Percentiles rank a stretch among this genome's conserved stretches.
Evolutionary conservation across 345 rosid genomes (phyloP).

Genomic region (Syzygium aromaticum): DNA sequence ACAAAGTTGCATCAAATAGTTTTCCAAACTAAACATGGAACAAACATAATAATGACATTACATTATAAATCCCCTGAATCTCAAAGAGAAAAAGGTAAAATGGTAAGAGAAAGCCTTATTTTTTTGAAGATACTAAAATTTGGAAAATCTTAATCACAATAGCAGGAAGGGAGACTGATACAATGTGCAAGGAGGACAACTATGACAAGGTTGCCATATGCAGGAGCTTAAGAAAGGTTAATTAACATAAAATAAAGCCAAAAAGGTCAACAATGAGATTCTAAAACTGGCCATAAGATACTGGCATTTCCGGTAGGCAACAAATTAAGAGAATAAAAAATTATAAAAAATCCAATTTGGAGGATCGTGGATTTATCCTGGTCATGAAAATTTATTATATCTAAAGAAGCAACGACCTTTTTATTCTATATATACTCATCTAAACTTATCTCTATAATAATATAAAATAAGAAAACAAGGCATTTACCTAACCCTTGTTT

Average conservation of each 20-base stretch:
- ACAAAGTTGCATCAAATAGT: background rate
- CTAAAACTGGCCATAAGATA: background rate
- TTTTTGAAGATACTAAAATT: background rate
- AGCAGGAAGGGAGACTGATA: background rate
- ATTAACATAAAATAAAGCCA: background rate
- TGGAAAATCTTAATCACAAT: background rate
- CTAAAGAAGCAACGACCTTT: background rate
- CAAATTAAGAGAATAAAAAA: background rate
- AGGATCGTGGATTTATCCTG: background rate
- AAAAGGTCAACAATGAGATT: background rate
- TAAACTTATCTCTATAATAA: background rate
- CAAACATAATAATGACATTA: background rate
- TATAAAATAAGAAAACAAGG: background rate
- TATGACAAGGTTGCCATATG: background rate
- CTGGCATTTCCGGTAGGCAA: background rate
- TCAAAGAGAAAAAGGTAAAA: background rate
- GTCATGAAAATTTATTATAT: background rate
- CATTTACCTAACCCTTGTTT: background rate
- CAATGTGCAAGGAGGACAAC: background rate
- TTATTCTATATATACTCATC: background rate
- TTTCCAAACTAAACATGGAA: background rate
- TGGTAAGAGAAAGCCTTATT: background rate
- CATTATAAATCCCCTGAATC: background rate
- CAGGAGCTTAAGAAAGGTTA: background rate
- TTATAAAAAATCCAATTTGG: background rate